Base-by-base conservation (phyloP, 768 basidiomycete genomes). In the Leccinum ochraceum region DNA sequence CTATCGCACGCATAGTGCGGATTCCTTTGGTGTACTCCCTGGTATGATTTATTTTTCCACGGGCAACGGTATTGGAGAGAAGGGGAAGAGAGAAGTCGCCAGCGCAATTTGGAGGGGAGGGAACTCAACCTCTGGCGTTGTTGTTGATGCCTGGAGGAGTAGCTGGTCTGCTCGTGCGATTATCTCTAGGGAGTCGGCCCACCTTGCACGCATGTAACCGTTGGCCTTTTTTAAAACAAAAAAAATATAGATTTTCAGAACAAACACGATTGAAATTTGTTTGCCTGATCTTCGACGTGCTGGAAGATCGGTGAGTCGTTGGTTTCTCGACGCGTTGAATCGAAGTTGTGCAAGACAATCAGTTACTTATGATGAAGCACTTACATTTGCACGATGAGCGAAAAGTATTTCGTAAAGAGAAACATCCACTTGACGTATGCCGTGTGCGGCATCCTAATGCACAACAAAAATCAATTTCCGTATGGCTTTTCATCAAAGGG, bases 1-100 rank as follows among this genome's bases (percentile, higher is more conserved):
- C 69, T 70, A 70, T 70, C 59, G 60, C 69, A 70, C 69, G 69
- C 64, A 70, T 57, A 61, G 69, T 70, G 69, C 65, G 61, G 22
- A 22, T 26, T 49, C 34, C 54, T 58, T 62, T 42, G 67, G 59
- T 68, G 66, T 68, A 62, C 62, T 54, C 66, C 48, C 44, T 56
- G 60, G 66, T 68, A 53, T 50, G 54, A 46, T 46, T 46, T n/a
- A 42, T 42, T 62, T 36, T 32, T 34, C 57, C 60, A 56, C 30
- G 64, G 22, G 62, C 58, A 67, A 67, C 55, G 65, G 65, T 69
- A 67, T 44, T 44, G 9, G 20, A 46, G 44, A 46, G 44, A 46
- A 20, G 1, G 42, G 10, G 11, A 20, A 46, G 44, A 46, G 44
- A 46, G 20, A 46, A 20, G 44, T 46, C 44, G 11, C 10, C 44